Evolutionary conservation across 345 rosid species (phyloP).

Genomic region (Arabidopsis arenosa): DNA sequence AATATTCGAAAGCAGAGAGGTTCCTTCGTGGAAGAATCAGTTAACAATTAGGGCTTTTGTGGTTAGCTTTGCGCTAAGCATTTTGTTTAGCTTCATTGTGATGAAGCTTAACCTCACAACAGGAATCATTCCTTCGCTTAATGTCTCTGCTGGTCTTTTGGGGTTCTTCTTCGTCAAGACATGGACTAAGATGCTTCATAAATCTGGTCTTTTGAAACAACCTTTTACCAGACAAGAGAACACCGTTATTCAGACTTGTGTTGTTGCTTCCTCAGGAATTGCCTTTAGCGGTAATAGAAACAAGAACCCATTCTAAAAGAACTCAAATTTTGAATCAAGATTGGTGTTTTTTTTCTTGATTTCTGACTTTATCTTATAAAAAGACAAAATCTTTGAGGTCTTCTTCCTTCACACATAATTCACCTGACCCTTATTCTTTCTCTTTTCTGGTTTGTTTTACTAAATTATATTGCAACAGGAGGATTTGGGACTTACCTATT

Average conservation of each 20-base stretch:
- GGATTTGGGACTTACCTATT: slow-evolving; percentile 81
- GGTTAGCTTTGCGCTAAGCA: slow-evolving; percentile 59
- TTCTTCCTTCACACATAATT: slow-evolving; percentile 23
- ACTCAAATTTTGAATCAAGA: slow-evolving; percentile 19
- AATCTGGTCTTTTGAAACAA: slow-evolving; percentile 62
- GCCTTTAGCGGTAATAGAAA: slow-evolving; percentile 81
- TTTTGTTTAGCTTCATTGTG: slow-evolving; percentile 67
- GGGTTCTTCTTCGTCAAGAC: slow-evolving; percentile 71
- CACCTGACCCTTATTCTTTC: slow-evolving; percentile 21
- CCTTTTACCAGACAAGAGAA: slow-evolving; percentile 90
- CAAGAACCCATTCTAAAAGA: neutral
- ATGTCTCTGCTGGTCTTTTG: slow-evolving; percentile 71
- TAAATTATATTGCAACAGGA: slow-evolving; percentile 48
- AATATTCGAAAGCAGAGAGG: slow-evolving; percentile 52
- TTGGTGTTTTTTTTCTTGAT: slow-evolving; percentile 10
- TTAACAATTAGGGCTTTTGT: slow-evolving; percentile 65
- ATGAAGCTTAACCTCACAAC: slow-evolving; percentile 73
- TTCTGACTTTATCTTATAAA: slow-evolving; percentile 21
- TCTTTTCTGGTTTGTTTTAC: slow-evolving; percentile 15
- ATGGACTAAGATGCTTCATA: slow-evolving; percentile 62
- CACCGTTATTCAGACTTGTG: slow-evolving; percentile 85
- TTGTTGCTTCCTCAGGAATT: slow-evolving; percentile 92
- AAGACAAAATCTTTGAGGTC: slow-evolving; percentile 28
- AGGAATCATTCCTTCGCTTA: slow-evolving; percentile 77
- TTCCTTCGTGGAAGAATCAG: slow-evolving; percentile 67